phyloP scores from a whole-genome alignment of 331 rosid genomes.

The Cydonia oblonga region DNA sequence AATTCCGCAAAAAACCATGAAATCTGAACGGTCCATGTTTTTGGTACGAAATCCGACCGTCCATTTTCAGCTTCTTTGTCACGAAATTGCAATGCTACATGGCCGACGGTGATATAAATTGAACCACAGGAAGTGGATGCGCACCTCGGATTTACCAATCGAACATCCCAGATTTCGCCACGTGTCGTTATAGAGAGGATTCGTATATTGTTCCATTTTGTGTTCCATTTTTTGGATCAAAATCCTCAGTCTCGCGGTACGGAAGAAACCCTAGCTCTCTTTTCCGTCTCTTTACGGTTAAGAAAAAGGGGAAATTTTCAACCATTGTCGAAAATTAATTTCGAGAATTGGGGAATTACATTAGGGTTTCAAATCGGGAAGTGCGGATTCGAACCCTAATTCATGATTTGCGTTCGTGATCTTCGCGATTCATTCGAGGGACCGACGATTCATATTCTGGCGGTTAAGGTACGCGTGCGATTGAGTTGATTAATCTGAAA shows the following conservation, averaged over 20 bases:
- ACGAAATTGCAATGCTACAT: neutral
- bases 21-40: neutral
- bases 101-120: neutral
- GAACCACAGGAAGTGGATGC: neutral
- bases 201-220: neutral
- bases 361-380: conserved; percentile 48
- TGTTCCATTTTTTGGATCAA: conserved; percentile 29
- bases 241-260: conserved; percentile 29
- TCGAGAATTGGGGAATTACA: conserved; percentile 23
- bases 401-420: conserved; percentile 31
- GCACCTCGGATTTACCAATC: neutral
- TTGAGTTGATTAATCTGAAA: neutral
- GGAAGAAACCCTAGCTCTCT: conserved; percentile 65
- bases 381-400: conserved; percentile 37
- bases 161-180: neutral
- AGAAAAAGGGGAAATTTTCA: conserved; percentile 21
- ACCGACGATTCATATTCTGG: conserved; percentile 5
- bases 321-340: conserved; percentile 16
- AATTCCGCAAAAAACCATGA: neutral
- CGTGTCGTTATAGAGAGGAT: conserved; percentile 1
- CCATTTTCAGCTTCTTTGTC: neutral
- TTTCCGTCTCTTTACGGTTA: conserved; percentile 46
- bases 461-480: conserved; percentile 39
- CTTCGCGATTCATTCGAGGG: conserved; percentile 19
- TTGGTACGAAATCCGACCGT: neutral